These are phyloP conservation scores for Corchorus olitorius DNA, from an alignment of 345 rosid genomes.

Conservation along the genomic window DNA sequence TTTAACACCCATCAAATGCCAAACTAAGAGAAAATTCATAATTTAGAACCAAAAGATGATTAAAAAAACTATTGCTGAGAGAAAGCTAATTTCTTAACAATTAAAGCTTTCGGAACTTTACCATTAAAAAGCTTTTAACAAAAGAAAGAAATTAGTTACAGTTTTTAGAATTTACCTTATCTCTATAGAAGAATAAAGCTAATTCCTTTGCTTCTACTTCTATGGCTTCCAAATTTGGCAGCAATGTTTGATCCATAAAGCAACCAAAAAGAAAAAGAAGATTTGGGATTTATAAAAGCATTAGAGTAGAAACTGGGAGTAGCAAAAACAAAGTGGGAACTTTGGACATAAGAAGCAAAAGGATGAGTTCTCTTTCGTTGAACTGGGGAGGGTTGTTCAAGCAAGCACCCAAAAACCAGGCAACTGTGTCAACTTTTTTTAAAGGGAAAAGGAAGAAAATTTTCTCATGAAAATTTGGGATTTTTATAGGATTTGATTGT, in stretches of 20 bases:
- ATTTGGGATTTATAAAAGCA: background rate
- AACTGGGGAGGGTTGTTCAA: background rate
- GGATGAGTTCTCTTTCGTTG: background rate
- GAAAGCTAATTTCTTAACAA: no score
- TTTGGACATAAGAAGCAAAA: background rate
- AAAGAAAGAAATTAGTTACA: background rate
- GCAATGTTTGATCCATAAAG: slow-evolving; percentile 3
- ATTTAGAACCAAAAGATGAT: background rate
- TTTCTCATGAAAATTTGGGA: background rate
- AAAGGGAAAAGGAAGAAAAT: background rate
- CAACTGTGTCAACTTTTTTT: background rate
- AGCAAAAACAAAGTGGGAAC: background rate
- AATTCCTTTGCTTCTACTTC: slow-evolving; percentile 7
- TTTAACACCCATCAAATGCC: background rate
- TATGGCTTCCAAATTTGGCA: slow-evolving; percentile 1
- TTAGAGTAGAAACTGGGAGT: background rate
- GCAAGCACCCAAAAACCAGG: slow-evolving; percentile 2
- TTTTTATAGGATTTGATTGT: slow-evolving; percentile 14
- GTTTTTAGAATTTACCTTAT: slow-evolving; percentile 22
- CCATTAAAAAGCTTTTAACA: slow-evolving; percentile 3
- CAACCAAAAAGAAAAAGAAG: background rate
- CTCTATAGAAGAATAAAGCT: slow-evolving; percentile 25
- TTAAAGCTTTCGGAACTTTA: no score
- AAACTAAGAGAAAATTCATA: background rate
- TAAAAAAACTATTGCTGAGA: background rate